phyloP scores from a whole-genome alignment of 257 asterid genomes.

The Jasminum sambac region DNA sequence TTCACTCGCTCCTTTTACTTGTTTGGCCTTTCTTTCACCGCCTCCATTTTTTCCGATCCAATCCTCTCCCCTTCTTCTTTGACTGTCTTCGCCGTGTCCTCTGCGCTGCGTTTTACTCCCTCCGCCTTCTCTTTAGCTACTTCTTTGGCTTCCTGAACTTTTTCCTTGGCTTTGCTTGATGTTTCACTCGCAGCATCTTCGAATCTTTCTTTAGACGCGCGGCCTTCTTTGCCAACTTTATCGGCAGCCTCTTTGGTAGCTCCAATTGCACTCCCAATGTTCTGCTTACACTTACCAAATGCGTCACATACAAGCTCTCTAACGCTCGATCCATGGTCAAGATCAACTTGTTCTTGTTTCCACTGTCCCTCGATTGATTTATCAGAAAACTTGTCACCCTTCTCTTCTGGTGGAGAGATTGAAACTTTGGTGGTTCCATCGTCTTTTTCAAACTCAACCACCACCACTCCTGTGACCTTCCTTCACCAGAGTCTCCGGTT shows the following conservation, averaged over 20 bases:
- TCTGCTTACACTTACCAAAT: conserved; percentile 40
- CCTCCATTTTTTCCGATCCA: conserved; percentile 19
- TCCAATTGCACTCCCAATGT: conserved; percentile 30
- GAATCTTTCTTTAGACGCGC: conserved; percentile 33
- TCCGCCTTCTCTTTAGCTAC: conserved; percentile 20
- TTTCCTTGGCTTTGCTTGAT: conserved; percentile 19
- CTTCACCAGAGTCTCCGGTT: conserved; percentile 29
- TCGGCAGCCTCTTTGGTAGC: conserved; percentile 22
- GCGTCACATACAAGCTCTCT: conserved; percentile 41
- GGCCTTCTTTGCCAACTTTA: conserved; percentile 18
- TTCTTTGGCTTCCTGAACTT: conserved; percentile 1
- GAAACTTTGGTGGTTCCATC: conserved; percentile 26
- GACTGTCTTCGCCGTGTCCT: conserved; percentile 23
- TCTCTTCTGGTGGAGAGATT: conserved; percentile 30
- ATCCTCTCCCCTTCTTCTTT: conserved; percentile 19
- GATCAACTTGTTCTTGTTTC: neutral
- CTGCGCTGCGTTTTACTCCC: conserved; percentile 7
- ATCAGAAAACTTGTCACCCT: conserved; percentile 22
- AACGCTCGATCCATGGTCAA: conserved; percentile 2
- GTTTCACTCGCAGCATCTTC: conserved; percentile 18
- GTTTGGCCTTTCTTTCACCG: conserved; percentile 14
- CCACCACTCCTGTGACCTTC: conserved; percentile 57
- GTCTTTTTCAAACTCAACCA: conserved; percentile 39
- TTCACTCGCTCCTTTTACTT: conserved; percentile 25
- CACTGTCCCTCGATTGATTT: conserved; percentile 21